Conservation (phyloP, 2,329 filamentous ascomycete species). For the Gyromitra esculenta region DNA sequence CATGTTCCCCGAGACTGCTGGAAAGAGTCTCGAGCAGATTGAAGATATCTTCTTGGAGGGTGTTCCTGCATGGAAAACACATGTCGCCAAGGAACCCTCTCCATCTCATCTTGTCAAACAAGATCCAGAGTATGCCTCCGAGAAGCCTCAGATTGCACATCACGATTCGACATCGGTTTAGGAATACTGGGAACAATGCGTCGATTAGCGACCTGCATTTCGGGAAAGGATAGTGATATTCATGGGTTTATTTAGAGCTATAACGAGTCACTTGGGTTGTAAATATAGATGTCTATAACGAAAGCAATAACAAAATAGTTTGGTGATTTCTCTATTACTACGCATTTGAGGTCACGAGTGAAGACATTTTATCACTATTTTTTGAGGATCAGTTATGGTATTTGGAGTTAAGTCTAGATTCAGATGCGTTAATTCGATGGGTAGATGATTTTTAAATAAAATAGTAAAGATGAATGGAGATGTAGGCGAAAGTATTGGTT, state of each 20-base stretch:
- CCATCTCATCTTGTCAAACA: conserved; percentile 22
- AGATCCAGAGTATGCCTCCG: conserved; percentile 17
- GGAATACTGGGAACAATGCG: background rate
- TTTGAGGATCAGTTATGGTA: too few species aligned
- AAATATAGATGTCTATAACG: conserved; percentile 21
- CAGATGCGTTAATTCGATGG: too few species aligned
- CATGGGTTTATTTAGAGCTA: background rate
- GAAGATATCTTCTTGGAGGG: conserved; percentile 64
- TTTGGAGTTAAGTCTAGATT: too few species aligned
- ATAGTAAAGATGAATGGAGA: too few species aligned
- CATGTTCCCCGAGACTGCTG: conserved; percentile 68
- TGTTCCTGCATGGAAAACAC: conserved; percentile 62
- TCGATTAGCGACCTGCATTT: background rate
- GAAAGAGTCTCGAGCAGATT: conserved; percentile 68
- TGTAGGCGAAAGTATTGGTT: too few species aligned
- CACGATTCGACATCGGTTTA: conserved; percentile 16
- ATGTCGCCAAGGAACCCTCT: conserved; percentile 19
- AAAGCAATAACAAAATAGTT: conserved; percentile 10
- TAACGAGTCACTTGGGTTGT: conserved; percentile 3
- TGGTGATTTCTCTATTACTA: too few species aligned
- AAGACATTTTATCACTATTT: too few species aligned
- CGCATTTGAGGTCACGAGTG: too few species aligned
- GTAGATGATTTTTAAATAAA: too few species aligned
- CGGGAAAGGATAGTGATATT: background rate
- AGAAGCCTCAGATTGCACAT: conserved; percentile 21